phyloP scores from a whole-genome alignment of 2,329 filamentous ascomycete genomes.

The Fusarium lyarnte region DNA sequence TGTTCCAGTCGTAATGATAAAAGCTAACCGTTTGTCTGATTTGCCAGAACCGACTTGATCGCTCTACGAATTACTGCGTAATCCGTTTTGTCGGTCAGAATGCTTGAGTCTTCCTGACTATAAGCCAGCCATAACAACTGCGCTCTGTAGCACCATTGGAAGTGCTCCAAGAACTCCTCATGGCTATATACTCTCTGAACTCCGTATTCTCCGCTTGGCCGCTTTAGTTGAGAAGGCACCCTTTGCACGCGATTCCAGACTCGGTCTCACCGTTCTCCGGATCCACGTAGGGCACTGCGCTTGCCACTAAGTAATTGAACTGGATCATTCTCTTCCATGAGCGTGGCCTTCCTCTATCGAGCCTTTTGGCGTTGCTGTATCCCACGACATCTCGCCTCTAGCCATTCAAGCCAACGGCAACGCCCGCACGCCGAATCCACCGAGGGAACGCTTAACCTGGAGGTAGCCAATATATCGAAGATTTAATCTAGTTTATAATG shows the following conservation, averaged over 20 bases:
- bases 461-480: background rate
- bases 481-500: background rate
- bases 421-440: background rate
- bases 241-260: background rate
- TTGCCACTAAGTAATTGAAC: background rate
- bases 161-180: background rate
- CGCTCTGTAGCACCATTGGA: background rate
- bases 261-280: rapidly evolving
- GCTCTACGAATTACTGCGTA: background rate
- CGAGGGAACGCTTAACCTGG: rapidly evolving
- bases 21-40: background rate
- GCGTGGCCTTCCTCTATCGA: background rate
- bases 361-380: rapidly evolving
- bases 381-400: background rate
- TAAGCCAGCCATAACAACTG: background rate
- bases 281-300: background rate
- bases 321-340: rapidly evolving
- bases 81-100: rapidly evolving
- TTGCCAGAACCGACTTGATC: rapidly evolving
- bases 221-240: background rate
- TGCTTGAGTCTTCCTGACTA: rapidly evolving
- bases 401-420: background rate
- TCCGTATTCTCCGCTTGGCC: rapidly evolving
- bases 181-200: background rate
- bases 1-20: no score